phyloP scores from a whole-genome alignment of 129 eudicot genomes.

The Artemisia tridentata region DNA sequence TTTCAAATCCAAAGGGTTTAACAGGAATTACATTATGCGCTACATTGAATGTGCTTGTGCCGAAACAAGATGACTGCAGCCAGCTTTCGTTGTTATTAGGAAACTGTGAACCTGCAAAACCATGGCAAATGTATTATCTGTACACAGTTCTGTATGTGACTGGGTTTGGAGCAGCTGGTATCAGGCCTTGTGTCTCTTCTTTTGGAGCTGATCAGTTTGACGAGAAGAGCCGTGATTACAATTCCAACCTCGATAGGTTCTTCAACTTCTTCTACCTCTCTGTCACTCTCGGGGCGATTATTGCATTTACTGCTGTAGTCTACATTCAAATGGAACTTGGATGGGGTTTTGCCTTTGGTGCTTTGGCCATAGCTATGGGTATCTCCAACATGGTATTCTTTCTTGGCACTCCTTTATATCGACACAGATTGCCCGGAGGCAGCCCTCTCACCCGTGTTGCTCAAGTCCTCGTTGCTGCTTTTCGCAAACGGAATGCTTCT shows the following conservation, averaged over 20 bases:
- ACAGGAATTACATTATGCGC: constrained; percentile 83
- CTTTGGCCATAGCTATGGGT: constrained; percentile 83
- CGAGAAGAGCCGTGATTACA: constrained; percentile 63
- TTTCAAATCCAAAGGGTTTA: constrained; percentile 52
- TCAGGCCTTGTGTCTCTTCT: constrained; percentile 93
- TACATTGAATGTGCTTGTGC: constrained; percentile 51
- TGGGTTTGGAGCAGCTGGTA: constrained; percentile 96
- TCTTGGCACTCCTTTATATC: constrained; percentile 72
- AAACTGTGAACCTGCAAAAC: constrained; percentile 71
- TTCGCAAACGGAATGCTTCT: constrained; percentile 67
- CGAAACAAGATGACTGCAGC: constrained; percentile 77
- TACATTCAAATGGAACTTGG: constrained; percentile 77
- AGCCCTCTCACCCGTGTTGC: constrained; percentile 95
- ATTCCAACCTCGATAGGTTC: constrained; percentile 68
- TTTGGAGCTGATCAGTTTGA: constrained; percentile 98
- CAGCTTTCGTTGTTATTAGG: constrained; percentile 71
- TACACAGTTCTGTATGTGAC: constrained; percentile 65
- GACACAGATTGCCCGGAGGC: constrained; percentile 89
- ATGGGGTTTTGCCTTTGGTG: constrained; percentile 89
- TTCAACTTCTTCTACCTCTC: constrained; percentile 87
- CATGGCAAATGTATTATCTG: constrained; percentile 84
- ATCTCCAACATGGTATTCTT: constrained; percentile 76
- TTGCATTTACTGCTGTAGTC: constrained; percentile 82
- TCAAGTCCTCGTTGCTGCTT: constrained; percentile 87
- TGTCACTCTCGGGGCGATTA: constrained; percentile 83